A percentile compares a stretch with the other conserved stretches of the same genome.
phyloP scores from a whole-genome alignment of 371 early-diverging fungal species.

The Saksenaea oblongispora region DNA sequence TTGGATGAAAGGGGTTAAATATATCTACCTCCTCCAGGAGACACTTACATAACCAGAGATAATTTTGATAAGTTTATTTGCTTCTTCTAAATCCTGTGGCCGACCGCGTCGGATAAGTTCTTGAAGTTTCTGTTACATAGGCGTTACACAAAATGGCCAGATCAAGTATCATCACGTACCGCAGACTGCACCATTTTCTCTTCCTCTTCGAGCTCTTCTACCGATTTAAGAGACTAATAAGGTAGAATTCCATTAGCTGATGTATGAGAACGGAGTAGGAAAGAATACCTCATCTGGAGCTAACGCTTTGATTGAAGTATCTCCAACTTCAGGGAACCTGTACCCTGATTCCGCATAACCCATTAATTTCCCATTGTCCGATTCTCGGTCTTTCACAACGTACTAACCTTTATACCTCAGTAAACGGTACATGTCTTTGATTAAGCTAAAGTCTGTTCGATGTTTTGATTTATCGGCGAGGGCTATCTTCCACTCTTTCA shows the following conservation, averaged over 20 bases:
- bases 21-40: slow-evolving; percentile 1
- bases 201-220: slow-evolving; percentile 92
- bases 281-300: slow-evolving; percentile 56
- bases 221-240: slow-evolving; percentile 71
- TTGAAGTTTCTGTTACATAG: slow-evolving; percentile 80
- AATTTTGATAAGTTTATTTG: slow-evolving; percentile 94
- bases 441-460: slow-evolving; percentile 86
- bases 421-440: slow-evolving; percentile 90
- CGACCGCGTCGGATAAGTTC: slow-evolving; percentile 93
- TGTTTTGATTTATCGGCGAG: slow-evolving; percentile 81
- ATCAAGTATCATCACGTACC: slow-evolving; percentile 45
- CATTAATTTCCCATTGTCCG: background rate
- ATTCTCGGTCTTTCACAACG: background rate
- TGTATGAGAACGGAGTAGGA: slow-evolving; percentile 7
- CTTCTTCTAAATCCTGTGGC: slow-evolving; percentile 90
- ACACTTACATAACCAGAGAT: slow-evolving; percentile 90
- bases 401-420: slow-evolving; percentile 34
- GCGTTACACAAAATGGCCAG: background rate
- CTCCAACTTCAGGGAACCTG: slow-evolving; percentile 81
- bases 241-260: background rate
- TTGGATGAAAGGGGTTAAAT: background rate
- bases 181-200: slow-evolving; percentile 87
- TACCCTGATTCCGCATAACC: slow-evolving; percentile 69
- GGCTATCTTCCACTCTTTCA: slow-evolving; percentile 91
- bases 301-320: slow-evolving; percentile 64